Percentiles rank a stretch among this genome's conserved stretches.
These are phyloP conservation scores for Acorus gramineus DNA, from an alignment of 106 monocot species.

Conservation along the genomic window DNA sequence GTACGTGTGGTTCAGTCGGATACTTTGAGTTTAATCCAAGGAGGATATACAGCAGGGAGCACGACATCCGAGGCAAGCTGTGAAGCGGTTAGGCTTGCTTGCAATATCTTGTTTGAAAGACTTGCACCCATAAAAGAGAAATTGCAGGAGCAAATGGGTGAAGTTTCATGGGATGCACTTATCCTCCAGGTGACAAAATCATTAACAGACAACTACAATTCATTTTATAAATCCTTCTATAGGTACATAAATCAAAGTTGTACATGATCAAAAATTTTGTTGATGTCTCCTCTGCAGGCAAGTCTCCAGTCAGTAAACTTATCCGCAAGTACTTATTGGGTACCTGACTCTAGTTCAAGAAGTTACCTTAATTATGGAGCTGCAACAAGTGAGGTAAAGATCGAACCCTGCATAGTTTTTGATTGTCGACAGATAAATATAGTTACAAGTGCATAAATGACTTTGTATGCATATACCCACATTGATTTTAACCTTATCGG, in stretches of 20 bases:
- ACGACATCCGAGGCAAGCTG: conserved; percentile 82
- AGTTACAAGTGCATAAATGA: too few species aligned
- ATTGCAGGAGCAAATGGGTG: conserved; percentile 23
- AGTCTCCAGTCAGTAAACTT: conserved; percentile 38
- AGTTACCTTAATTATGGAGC: conserved; percentile 76
- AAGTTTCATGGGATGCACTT: conserved; percentile 46
- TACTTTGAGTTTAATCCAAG: conserved; percentile 68
- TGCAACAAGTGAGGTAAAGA: conserved; percentile 64
- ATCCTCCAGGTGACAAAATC: conserved; percentile 37
- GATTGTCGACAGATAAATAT: too few species aligned
- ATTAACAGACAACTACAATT: too few species aligned
- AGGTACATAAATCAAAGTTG: too few species aligned
- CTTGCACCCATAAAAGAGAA: conserved; percentile 40
- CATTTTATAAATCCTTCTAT: too few species aligned
- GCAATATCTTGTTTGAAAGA: conserved; percentile 44
- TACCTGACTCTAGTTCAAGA: conserved; percentile 28
- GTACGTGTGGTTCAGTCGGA: conserved; percentile 72
- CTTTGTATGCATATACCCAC: too few species aligned
- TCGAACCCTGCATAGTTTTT: too few species aligned
- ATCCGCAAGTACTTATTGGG: conserved; percentile 46
- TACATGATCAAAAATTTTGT: too few species aligned
- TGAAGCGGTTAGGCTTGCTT: conserved; percentile 60
- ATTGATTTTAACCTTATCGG: too few species aligned
- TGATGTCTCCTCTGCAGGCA: conserved; percentile 35
- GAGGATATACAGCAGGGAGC: conserved; percentile 65